Conservation (phyloP, 176 grass and related monocot genomes). For the Panicum miliaceum region DNA sequence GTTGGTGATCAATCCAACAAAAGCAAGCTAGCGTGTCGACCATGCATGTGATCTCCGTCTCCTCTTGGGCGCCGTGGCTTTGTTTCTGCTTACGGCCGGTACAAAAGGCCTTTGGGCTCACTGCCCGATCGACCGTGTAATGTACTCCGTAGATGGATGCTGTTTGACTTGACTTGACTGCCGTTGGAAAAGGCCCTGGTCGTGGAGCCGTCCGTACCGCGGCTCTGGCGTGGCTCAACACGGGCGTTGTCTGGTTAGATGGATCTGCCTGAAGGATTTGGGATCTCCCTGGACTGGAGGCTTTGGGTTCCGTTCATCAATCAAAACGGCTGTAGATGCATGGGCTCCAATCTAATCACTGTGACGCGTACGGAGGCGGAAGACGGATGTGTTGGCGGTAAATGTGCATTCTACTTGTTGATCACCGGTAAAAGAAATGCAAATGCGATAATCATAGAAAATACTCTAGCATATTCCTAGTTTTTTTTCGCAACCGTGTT, state of each 20-base stretch:
- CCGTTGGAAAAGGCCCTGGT: neutral
- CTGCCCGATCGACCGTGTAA: neutral
- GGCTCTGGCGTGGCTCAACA: neutral
- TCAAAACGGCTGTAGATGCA: too few relatives aligned
- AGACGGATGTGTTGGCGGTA: too few relatives aligned
- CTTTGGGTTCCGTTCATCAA: too few relatives aligned
- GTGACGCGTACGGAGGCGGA: neutral
- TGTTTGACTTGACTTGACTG: constrained; percentile 22
- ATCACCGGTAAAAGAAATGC: too few relatives aligned
- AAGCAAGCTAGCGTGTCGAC: too few relatives aligned
- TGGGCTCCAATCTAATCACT: too few relatives aligned
- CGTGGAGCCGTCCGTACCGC: neutral
- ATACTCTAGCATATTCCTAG: too few relatives aligned
- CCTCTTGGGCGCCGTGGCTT: neutral
- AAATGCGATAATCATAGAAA: too few relatives aligned
- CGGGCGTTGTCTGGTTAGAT: neutral
- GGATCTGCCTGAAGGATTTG: neutral
- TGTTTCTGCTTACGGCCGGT: constrained; percentile 17
- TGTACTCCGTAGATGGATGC: too few relatives aligned
- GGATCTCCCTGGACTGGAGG: neutral
- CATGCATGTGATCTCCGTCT: neutral
- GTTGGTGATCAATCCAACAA: too few relatives aligned
- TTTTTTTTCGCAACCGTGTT: too few relatives aligned
- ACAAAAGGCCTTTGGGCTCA: constrained; percentile 26
- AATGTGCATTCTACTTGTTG: too few relatives aligned